These are phyloP conservation scores for Fraxinus velutina DNA, from an alignment of 305 asterid genomes.

Conservation along the genomic window DNA sequence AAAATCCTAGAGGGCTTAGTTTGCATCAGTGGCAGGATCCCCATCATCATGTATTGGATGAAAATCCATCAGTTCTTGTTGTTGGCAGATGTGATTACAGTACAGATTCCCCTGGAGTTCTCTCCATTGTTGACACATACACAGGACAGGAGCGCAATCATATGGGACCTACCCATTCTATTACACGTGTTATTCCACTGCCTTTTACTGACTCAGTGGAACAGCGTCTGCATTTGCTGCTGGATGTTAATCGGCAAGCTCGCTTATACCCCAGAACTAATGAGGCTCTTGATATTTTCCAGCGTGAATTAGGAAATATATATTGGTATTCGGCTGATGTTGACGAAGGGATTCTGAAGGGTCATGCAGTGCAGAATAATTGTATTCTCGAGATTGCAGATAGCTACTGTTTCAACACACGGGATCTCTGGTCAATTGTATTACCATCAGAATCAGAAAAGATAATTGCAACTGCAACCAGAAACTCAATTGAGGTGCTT, in stretches of 20 bases:
- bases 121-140: constrained; percentile 76
- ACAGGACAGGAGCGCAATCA: constrained; percentile 72
- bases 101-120: constrained; percentile 67
- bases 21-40: constrained; percentile 95
- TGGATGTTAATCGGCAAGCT: constrained; percentile 63
- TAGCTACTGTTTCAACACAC: constrained; percentile 62
- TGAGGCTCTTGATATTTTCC: constrained; percentile 74
- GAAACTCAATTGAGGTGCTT: constrained; percentile 75
- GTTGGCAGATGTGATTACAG: constrained; percentile 77
- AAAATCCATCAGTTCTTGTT: constrained; percentile 84
- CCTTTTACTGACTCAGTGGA: constrained; percentile 82
- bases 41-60: constrained; percentile 95
- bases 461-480: constrained; percentile 71
- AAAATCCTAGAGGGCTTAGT: constrained; percentile 66
- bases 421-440: constrained; percentile 77
- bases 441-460: constrained; percentile 86
- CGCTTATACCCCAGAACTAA: constrained; percentile 79
- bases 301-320: constrained; percentile 60
- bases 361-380: constrained; percentile 61
- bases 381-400: constrained; percentile 53
- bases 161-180: constrained; percentile 66
- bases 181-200: constrained; percentile 67
- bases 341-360: constrained; percentile 62
- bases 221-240: constrained; percentile 74
- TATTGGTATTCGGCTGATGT: constrained; percentile 87